Base-by-base conservation (phyloP, 2,329 filamentous ascomycete species). In the Monosporascus sp. region DNA sequence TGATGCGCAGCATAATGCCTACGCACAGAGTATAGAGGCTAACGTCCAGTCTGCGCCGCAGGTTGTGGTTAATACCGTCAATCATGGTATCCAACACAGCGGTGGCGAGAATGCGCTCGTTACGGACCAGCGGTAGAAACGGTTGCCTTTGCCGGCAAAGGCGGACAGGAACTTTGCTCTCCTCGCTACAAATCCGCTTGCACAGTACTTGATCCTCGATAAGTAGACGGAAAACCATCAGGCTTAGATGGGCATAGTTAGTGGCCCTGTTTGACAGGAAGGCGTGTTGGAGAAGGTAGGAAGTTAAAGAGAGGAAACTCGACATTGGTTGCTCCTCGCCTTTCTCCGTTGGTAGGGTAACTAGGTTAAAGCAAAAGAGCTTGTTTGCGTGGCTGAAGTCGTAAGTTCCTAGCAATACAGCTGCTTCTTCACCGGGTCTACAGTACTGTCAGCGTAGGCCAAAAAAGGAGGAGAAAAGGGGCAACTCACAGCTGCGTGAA, bases 301-400 rank as follows among this genome's bases (percentile, higher is more conserved):
- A 97, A 3, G 89, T 89, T 44, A 96, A 77, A 0, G 93, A 97
- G 27, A 97, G 75, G 65, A 93, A 95, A 60, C 83, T 85, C 47
- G 87, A 84, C 57, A 99, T 85, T 0, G 92, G 88, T 1, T 86
- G 81, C 63, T 93, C 85, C 48, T 82, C 77, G 43, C 78, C 82
- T 60, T 86, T 86, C 48, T 85, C 83, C 1, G 84, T 71, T 6
- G 80, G 65, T 24, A 84, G 67, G 2, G 83, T 85, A 49, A 96
- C 83, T 44, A 99, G 73, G 62, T 88, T 92, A 68, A 89, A 88
- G 69, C 90, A 93, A 70, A 99, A 97, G 8, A 97, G 78, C 71
- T 97, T 97, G 75, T 97, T 99, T 37, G 92, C 88, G 65, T 96
- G 88, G 3, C 86, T 85, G 67, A 97, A 97, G 68, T 97, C 94